A percentile compares a stretch with the other conserved stretches of the same genome.
Conservation (phyloP, 768 basidiomycete species). For the Basidioascus undulatus region DNA sequence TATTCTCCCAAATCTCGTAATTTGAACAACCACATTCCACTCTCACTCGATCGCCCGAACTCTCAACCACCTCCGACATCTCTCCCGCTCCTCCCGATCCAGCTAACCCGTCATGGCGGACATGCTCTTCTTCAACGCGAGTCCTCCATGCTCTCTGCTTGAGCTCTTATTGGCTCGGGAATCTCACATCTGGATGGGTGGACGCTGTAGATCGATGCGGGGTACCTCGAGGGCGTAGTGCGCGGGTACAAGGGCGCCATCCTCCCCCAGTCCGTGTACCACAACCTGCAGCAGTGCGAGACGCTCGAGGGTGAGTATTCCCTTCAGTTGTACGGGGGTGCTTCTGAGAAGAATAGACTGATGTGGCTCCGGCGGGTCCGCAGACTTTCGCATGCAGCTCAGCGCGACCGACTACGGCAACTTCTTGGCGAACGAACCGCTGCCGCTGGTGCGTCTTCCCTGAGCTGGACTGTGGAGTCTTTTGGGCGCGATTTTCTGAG, state of each 20-base stretch:
- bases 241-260: slow-evolving; percentile 78
- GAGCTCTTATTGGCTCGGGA: neutral
- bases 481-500: no score
- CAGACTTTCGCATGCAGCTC: slow-evolving; percentile 87
- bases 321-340: neutral
- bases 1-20: no score
- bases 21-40: no score
- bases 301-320: slow-evolving; percentile 55
- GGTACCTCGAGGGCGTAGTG: slow-evolving; percentile 24
- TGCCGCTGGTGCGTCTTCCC: slow-evolving; percentile 30
- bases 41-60: no score
- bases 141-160: slow-evolving; percentile 2
- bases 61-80: no score
- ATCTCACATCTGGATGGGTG: no score
- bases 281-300: slow-evolving; percentile 90
- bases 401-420: slow-evolving; percentile 94
- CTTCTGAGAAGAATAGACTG: neutral
- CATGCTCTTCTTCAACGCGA: slow-evolving; percentile 20
- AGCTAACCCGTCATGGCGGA: no score
- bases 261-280: slow-evolving; percentile 67
- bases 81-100: no score
- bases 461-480: no score
- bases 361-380: no score
- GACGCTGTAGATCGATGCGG: slow-evolving; percentile 15
- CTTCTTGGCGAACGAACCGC: slow-evolving; percentile 87